Conservation (phyloP, 495 filamentous ascomycete genomes). For the Penicillium coffeae region DNA sequence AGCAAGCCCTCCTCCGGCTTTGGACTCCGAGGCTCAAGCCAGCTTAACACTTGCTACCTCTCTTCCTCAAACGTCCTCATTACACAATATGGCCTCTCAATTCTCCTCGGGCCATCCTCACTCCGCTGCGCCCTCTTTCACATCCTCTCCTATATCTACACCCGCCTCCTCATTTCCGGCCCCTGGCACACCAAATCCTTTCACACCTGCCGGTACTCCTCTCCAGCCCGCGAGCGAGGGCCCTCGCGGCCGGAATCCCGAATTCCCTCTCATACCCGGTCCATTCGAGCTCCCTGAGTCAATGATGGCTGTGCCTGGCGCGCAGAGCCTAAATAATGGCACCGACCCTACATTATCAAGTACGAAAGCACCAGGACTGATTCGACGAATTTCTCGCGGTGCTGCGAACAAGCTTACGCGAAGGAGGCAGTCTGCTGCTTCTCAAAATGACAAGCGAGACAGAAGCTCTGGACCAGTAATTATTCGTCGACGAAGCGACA, state of each 20-base stretch:
- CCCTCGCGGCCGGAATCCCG: slow-evolving; percentile 40
- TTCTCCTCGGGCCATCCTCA: slow-evolving; percentile 23
- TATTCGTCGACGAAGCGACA: slow-evolving; percentile 81
- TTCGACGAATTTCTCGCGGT: slow-evolving; percentile 63
- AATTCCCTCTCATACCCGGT: slow-evolving; percentile 34
- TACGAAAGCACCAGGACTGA: slow-evolving; percentile 53
- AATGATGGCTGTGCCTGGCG: slow-evolving; percentile 42
- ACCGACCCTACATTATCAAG: slow-evolving; percentile 52
- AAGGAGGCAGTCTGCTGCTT: slow-evolving; percentile 64
- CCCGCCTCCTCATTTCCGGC: slow-evolving; percentile 29
- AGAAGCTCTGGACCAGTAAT: slow-evolving; percentile 85
- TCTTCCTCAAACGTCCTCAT: slow-evolving; percentile 31
- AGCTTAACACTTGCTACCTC: slow-evolving; percentile 42
- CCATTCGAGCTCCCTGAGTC: slow-evolving; percentile 55
- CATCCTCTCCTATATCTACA: slow-evolving; percentile 30
- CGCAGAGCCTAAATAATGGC: slow-evolving; percentile 28
- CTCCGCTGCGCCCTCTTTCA: slow-evolving; percentile 27
- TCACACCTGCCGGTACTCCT: slow-evolving; percentile 49
- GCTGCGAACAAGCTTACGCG: slow-evolving; percentile 58
- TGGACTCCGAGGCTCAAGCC: slow-evolving; percentile 40
- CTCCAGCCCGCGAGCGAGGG: slow-evolving; percentile 50
- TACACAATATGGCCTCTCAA: slow-evolving; percentile 38
- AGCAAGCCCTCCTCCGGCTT: slow-evolving; percentile 36
- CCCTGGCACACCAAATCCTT: slow-evolving; percentile 34
- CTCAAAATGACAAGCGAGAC: slow-evolving; percentile 69